Evolutionary conservation across 2,329 filamentous ascomycete species (phyloP).

Genomic region (Mollisia scopiformis): DNA sequence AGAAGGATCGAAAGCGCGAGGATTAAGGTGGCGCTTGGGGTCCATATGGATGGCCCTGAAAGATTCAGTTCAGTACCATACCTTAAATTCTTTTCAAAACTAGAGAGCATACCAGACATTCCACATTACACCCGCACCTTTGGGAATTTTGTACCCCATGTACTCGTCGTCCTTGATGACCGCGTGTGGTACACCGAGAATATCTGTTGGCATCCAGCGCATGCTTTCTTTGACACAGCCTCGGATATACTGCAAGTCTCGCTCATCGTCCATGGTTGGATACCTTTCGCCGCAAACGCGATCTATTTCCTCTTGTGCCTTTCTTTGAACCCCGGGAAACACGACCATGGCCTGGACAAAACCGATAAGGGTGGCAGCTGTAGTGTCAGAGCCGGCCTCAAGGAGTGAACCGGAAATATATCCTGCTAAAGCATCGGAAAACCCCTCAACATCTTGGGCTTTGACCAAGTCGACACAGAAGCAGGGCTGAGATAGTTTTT

Average conservation of each 20-base stretch:
- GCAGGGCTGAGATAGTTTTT: slow-evolving; percentile 8
- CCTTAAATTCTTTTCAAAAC: too few relatives aligned
- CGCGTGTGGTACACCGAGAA: slow-evolving; percentile 46
- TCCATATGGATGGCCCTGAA: slow-evolving; percentile 4
- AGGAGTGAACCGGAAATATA: slow-evolving; percentile 38
- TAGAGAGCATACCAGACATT: slow-evolving; percentile 23
- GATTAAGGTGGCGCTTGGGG: slow-evolving; percentile 3
- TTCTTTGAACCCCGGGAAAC: slow-evolving; percentile 44
- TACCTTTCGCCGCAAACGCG: slow-evolving; percentile 41
- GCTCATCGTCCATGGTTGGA: slow-evolving; percentile 41
- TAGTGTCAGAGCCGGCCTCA: slow-evolving; percentile 43
- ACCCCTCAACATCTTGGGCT: slow-evolving; percentile 19
- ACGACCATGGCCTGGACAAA: slow-evolving; percentile 41
- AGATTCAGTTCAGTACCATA: background rate
- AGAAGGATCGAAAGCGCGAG: background rate
- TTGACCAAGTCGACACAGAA: slow-evolving; percentile 17
- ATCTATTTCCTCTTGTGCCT: slow-evolving; percentile 46
- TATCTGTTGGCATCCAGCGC: slow-evolving; percentile 32
- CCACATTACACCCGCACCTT: slow-evolving; percentile 45
- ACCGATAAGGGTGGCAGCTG: slow-evolving; percentile 35
- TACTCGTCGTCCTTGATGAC: slow-evolving; percentile 45
- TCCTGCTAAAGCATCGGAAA: slow-evolving; percentile 30
- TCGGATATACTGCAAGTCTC: slow-evolving; percentile 45
- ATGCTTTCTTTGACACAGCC: slow-evolving; percentile 43
- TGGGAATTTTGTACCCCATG: slow-evolving; percentile 48